Conservation (phyloP, 306 rosid species). For the Rubus parviflorus region DNA sequence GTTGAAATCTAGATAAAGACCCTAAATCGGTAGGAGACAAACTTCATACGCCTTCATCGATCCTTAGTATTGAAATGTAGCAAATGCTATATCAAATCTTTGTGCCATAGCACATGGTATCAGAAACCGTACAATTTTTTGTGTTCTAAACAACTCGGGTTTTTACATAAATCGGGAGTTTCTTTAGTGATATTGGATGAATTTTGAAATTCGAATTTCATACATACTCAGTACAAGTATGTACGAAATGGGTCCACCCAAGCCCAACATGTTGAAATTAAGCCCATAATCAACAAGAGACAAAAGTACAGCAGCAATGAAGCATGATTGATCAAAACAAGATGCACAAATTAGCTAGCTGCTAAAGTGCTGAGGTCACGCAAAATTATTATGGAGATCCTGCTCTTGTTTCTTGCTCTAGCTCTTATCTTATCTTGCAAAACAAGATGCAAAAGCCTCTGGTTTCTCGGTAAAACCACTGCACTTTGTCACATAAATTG, state of each 20-base stretch:
- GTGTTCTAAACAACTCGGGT: too few species aligned
- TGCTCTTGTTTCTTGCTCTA: not conserved
- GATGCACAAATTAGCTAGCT: not conserved
- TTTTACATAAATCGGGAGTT: too few species aligned
- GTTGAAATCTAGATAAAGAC: too few species aligned
- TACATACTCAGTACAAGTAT: not conserved
- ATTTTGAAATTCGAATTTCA: not conserved
- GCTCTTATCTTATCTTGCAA: not conserved
- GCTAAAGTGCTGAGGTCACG: not conserved
- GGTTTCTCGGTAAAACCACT: constrained; percentile 13
- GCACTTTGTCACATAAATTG: not conserved
- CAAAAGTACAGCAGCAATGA: not conserved
- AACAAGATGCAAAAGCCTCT: constrained; percentile 1
- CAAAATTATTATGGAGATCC: not conserved
- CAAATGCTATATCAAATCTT: too few species aligned
- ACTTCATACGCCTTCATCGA: too few species aligned
- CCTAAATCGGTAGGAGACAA: too few species aligned
- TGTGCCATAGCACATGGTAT: too few species aligned
- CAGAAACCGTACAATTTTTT: too few species aligned
- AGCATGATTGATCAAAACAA: not conserved
- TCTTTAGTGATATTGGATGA: not conserved
- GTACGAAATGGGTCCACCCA: not conserved
- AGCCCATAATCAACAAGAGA: not conserved
- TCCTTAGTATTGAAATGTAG: too few species aligned
- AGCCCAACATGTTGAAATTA: too few species aligned